Evolutionary conservation across 1,139 yeast genomes (phyloP), one percentile per base, ranked within the genome.

Genomic region (Candida sanyaensis): DNA sequence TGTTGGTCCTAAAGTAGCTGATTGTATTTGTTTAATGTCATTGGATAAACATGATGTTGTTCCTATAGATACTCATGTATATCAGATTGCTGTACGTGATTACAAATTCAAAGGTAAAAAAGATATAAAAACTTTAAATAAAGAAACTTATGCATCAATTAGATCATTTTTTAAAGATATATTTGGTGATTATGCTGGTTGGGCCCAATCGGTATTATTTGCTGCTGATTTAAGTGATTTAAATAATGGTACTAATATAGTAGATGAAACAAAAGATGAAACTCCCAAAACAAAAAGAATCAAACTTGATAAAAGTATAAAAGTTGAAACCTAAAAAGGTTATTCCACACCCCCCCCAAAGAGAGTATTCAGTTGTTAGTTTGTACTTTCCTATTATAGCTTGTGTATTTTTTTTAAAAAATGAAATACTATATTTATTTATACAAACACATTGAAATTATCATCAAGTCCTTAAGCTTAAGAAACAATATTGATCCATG

Each of bases 1-100:
- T 0, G 97, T 95, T 0, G 99, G 99, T 0, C 98, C 99, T 0
- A 93, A 93, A 66, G 99, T 93, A 1, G 97, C 99, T 0, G 99
- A 95, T 59, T 93, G 99, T 64, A 55, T 74, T 17, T 86, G 96
- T 55, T 71, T 93, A 37, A 92, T 93, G 97, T 88, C 97, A 1
- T 71, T 95, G 45, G 95, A 88, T 58, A 88, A 91, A 68, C 91
- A 87, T 58, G 90, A 86, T 49, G 80, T 90, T 11, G 97, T 93
- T 1, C 99, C 99, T 0, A 90, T 93, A 1, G 99, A 93, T 63
- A 95, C 98, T 0, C 99, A 93, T 61, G 96, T 93, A n/a, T 88
- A 86, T 72, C 91, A 92, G 60, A 88, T 93, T 47, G 97, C 97
- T 0, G 79, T 81, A 47, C 73, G 96, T 46, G 96, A 89, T 62